These are phyloP conservation scores for Trypanosoma grayi DNA, from an alignment of 208 protist species.

Conservation along the genomic window DNA sequence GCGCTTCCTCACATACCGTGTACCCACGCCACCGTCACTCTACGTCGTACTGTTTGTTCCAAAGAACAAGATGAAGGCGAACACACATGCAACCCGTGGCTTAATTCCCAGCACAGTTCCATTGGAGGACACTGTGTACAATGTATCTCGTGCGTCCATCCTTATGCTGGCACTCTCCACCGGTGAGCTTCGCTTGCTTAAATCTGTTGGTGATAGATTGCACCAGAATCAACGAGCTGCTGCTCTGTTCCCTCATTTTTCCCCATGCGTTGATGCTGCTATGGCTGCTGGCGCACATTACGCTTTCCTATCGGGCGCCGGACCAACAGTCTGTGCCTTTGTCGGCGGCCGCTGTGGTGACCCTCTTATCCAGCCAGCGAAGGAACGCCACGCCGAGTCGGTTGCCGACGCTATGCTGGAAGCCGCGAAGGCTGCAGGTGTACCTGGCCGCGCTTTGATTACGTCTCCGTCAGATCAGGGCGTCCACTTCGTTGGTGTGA, in stretches of 20 bases:
- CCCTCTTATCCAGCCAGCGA: conserved; percentile 42
- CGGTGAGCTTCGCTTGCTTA: conserved; percentile 61
- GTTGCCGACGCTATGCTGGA: conserved; percentile 80
- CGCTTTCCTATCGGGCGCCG: conserved; percentile 78
- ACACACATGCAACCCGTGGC: conserved; percentile 81
- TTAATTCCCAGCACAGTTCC: conserved; percentile 66
- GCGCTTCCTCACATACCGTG: conserved; percentile 63
- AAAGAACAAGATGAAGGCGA: conserved; percentile 82
- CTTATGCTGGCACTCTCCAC: conserved; percentile 83
- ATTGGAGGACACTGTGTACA: conserved; percentile 85
- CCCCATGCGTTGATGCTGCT: conserved; percentile 56
- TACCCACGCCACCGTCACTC: conserved; percentile 70
- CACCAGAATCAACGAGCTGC: conserved; percentile 81
- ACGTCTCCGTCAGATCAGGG: conserved; percentile 77
- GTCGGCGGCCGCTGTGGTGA: conserved; percentile 62
- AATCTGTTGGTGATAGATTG: conserved; percentile 70
- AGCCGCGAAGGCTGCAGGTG: conserved; percentile 49
- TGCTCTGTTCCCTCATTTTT: conserved; percentile 79
- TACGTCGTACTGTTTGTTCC: conserved; percentile 90
- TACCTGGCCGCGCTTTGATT: conserved; percentile 70
- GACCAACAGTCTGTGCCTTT: conserved; percentile 77
- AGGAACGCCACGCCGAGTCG: conserved; percentile 50
- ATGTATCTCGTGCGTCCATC: conserved; percentile 87
- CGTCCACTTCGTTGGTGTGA: conserved; percentile 58
- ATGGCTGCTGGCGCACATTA: conserved; percentile 64